phyloP scores from a whole-genome alignment of 148 eudicot genomes.

The Cornus controversa region DNA sequence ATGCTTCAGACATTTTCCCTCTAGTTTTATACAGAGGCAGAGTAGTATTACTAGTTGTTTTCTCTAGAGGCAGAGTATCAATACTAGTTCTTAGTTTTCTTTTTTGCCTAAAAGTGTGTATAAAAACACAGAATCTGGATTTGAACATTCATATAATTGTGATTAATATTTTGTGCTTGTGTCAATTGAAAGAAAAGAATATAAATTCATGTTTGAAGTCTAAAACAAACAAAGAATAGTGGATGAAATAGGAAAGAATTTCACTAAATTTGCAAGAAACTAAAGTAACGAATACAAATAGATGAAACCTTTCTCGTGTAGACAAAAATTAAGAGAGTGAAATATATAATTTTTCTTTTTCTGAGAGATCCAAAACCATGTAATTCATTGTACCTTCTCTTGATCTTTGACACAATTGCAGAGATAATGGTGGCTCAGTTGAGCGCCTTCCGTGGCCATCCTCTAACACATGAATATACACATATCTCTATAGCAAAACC shows the following conservation, averaged over 20 bases:
- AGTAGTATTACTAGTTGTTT: no score
- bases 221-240: not conserved
- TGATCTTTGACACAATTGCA: not conserved
- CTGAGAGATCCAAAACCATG: not conserved
- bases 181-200: not conserved
- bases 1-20: no score
- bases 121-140: not conserved
- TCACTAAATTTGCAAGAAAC: not conserved
- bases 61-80: no score
- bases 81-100: no score
- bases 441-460: not conserved
- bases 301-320: not conserved
- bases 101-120: no score
- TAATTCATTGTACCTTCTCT: not conserved
- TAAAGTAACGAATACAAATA: not conserved
- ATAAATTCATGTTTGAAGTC: not conserved
- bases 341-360: not conserved
- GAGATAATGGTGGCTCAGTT: not conserved
- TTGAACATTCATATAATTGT: not conserved
- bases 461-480: not conserved
- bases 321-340: not conserved
- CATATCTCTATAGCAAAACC: not conserved
- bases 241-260: not conserved
- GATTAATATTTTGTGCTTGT: not conserved
- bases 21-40: no score